Conservation (phyloP, 2,329 filamentous ascomycete genomes). For the Aureobasidium sp. region DNA sequence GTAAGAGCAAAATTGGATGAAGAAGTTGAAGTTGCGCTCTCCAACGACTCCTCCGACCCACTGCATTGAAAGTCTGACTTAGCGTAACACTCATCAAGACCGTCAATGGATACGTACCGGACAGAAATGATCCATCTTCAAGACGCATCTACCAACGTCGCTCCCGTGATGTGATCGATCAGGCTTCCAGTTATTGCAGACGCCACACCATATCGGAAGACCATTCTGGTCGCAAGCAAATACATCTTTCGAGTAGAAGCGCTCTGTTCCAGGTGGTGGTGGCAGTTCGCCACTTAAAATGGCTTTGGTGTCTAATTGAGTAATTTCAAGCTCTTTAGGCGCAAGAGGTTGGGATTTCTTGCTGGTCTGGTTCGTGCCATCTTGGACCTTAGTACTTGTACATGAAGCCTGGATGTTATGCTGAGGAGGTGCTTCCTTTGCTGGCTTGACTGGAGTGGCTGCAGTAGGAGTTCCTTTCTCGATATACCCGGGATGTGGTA, state of each 20-base stretch:
- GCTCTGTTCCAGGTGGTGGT: conserved; percentile 62
- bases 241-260: conserved; percentile 73
- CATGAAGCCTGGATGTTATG: conserved; percentile 18
- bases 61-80: not conserved
- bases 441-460: conserved; percentile 31
- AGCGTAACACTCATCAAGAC: not conserved
- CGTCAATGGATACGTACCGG: conserved; percentile 37
- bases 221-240: conserved; percentile 81
- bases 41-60: conserved; percentile 80
- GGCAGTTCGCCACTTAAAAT: conserved; percentile 29
- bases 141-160: conserved; percentile 71
- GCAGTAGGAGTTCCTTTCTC: conserved; percentile 43
- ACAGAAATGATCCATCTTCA: conserved; percentile 93
- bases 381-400: conserved; percentile 18
- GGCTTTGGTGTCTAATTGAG: conserved; percentile 21
- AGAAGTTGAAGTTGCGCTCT: conserved; percentile 84
- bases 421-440: conserved; percentile 5
- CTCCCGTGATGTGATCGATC: conserved; percentile 83
- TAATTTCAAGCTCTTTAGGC: conserved; percentile 11
- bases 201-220: conserved; percentile 76
- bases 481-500: conserved; percentile 64
- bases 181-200: conserved; percentile 79
- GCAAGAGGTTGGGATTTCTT: not conserved
- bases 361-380: conserved; percentile 1
- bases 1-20: conserved; percentile 79